Percentiles rank a stretch among this genome's conserved stretches.
These are phyloP conservation scores for Ascochyta rabiei DNA, from an alignment of 2,329 filamentous ascomycete species.

Conservation along the genomic window DNA sequence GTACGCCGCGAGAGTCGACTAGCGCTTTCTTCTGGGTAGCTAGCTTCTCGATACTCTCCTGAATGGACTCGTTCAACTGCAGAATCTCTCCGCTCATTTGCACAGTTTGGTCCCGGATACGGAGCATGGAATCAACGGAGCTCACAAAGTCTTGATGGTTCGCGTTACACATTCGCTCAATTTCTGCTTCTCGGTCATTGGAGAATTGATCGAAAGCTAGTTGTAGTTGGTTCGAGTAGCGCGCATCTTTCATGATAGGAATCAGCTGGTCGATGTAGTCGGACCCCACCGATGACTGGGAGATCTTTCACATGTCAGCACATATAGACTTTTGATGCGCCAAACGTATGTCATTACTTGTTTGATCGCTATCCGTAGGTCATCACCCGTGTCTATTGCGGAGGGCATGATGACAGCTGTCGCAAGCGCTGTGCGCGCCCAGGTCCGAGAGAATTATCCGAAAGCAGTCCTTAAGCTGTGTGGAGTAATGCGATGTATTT, in stretches of 20 bases:
- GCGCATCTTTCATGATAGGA: slow-evolving; percentile 89
- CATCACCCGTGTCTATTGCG: slow-evolving; percentile 54
- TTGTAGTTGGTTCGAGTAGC: slow-evolving; percentile 75
- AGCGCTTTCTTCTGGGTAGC: slow-evolving; percentile 93
- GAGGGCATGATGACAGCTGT: slow-evolving; percentile 39
- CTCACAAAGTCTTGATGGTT: slow-evolving; percentile 96
- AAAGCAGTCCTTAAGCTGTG: background rate
- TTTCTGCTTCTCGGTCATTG: slow-evolving; percentile 84
- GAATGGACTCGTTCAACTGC: slow-evolving; percentile 90
- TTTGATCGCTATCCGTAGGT: slow-evolving; percentile 56
- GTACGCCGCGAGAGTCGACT: slow-evolving; percentile 88
- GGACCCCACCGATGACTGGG: slow-evolving; percentile 85
- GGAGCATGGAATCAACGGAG: slow-evolving; percentile 92
- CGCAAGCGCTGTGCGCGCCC: slow-evolving; percentile 8
- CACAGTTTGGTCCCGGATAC: slow-evolving; percentile 88
- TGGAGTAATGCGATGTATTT: background rate
- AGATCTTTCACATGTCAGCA: slow-evolving; percentile 67
- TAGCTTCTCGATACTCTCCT: slow-evolving; percentile 90
- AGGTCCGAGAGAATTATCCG: background rate
- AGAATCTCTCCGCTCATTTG: slow-evolving; percentile 88
- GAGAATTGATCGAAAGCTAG: slow-evolving; percentile 82
- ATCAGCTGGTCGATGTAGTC: slow-evolving; percentile 97
- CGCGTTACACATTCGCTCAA: slow-evolving; percentile 90
- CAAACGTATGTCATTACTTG: slow-evolving; percentile 48
- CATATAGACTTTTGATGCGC: background rate